These are phyloP conservation scores for Tympanopsis confertula DNA, from an alignment of 2,329 filamentous ascomycete genomes.

Conservation along the genomic window DNA sequence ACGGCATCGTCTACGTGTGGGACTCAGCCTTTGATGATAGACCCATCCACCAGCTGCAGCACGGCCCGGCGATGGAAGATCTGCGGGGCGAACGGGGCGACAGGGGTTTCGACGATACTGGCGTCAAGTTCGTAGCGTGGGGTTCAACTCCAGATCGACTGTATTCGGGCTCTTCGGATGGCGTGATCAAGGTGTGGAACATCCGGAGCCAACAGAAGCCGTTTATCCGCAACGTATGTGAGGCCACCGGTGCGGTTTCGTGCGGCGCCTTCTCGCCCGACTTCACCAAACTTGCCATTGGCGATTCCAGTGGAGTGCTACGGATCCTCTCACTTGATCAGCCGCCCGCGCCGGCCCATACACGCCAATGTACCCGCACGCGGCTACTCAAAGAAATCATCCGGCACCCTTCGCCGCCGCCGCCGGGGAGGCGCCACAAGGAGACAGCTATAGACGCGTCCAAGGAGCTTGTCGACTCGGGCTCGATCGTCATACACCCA, in stretches of 20 bases:
- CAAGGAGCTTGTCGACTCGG: conserved; percentile 20
- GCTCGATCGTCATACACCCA: conserved; percentile 26
- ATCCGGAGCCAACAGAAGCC: conserved; percentile 30
- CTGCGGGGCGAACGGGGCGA: conserved; percentile 26
- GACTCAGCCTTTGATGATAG: conserved; percentile 43
- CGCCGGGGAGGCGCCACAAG: conserved; percentile 16
- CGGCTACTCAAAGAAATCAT: conserved; percentile 22
- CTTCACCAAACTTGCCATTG: conserved; percentile 39
- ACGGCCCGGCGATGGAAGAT: conserved; percentile 24
- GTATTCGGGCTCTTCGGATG: conserved; percentile 54
- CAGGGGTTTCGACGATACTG: conserved; percentile 42
- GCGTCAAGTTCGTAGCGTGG: conserved; percentile 55
- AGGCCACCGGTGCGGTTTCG: conserved; percentile 42
- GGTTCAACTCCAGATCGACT: conserved; percentile 41
- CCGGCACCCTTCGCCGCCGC: conserved; percentile 35
- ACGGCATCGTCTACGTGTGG: conserved; percentile 52
- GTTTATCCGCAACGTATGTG: conserved; percentile 39
- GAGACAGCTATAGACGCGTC: conserved; percentile 14
- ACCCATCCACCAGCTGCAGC: conserved; percentile 41
- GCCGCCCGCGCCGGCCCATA: conserved; percentile 20
- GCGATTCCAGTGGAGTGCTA: conserved; percentile 49
- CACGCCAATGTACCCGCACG: conserved; percentile 22
- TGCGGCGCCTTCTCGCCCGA: conserved; percentile 47
- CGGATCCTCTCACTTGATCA: conserved; percentile 40
- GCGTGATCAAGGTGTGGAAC: conserved; percentile 52